Evolutionary conservation across 768 basidiomycete species (phyloP).

Genomic region (Suillus paluster): DNA sequence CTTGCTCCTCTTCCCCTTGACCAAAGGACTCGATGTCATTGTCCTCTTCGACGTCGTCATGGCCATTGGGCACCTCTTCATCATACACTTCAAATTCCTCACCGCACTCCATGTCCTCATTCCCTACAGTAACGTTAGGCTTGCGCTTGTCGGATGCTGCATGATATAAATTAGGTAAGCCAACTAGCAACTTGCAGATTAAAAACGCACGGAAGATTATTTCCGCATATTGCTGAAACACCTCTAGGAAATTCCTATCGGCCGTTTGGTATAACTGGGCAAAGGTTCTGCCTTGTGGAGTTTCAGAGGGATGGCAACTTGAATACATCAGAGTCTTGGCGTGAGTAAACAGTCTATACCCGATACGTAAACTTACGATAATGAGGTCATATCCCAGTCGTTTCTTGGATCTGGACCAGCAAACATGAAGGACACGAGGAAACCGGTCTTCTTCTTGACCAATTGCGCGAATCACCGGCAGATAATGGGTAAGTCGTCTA

Average conservation of each 20-base stretch:
- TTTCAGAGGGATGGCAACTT: too few relatives aligned
- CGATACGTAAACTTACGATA: slow-evolving; percentile 7
- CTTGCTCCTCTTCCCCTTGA: too few relatives aligned
- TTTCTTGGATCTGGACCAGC: slow-evolving; percentile 9
- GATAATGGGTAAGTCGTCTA: slow-evolving; percentile 4
- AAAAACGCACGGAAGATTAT: not conserved
- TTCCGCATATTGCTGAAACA: slow-evolving; percentile 8
- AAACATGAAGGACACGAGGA: not conserved
- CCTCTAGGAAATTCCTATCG: not conserved
- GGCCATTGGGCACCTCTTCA: too few relatives aligned
- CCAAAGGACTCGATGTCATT: too few relatives aligned
- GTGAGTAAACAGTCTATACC: too few relatives aligned
- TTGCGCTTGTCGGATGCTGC: too few relatives aligned
- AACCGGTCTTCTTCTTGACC: not conserved
- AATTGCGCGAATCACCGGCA: not conserved
- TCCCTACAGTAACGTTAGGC: too few relatives aligned
- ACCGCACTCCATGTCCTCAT: too few relatives aligned
- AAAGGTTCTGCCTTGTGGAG: slow-evolving; percentile 9
- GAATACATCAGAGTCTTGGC: not conserved
- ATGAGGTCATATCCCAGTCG: slow-evolving; percentile 10
- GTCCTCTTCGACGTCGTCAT: too few relatives aligned
- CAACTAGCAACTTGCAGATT: too few relatives aligned
- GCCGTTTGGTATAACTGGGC: not conserved
- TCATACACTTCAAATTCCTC: too few relatives aligned
- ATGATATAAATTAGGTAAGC: too few relatives aligned